phyloP scores from a whole-genome alignment of 345 rosid genomes.

The Salix exigua region DNA sequence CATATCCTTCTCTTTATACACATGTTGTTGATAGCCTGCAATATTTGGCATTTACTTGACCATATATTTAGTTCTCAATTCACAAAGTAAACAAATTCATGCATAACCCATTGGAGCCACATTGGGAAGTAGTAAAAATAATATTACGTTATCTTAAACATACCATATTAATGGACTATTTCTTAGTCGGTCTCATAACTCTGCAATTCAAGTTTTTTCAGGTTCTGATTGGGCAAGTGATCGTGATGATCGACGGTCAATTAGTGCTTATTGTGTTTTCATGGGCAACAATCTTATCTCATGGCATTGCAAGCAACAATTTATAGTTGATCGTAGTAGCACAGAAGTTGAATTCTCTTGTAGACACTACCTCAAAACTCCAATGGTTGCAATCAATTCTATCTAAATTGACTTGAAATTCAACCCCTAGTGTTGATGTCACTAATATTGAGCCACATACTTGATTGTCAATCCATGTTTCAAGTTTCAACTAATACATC shows the following conservation, averaged over 20 bases:
- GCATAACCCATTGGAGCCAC: not conserved
- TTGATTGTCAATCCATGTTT: not conserved
- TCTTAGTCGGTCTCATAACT: rapidly evolving
- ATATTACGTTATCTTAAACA: not conserved
- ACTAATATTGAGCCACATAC: not conserved
- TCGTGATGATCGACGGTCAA: not conserved
- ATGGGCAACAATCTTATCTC: not conserved
- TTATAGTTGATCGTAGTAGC: not conserved
- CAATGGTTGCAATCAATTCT: not conserved
- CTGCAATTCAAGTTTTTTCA: not conserved
- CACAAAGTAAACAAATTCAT: not conserved
- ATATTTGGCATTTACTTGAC: too few species aligned
- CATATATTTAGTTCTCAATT: too few species aligned
- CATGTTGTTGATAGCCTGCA: too few species aligned
- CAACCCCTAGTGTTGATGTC: too few species aligned
- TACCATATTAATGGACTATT: not conserved
- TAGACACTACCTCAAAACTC: not conserved
- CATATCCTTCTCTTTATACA: too few species aligned
- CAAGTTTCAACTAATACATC: not conserved
- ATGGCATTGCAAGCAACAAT: not conserved
- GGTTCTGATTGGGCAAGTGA: not conserved
- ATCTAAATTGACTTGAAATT: not conserved
- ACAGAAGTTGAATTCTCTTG: not conserved
- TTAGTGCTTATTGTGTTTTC: not conserved
- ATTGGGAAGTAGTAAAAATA: not conserved